phyloP scores from a whole-genome alignment of 176 grass and related monocot species.

The Echinochloa phyllopogon region DNA sequence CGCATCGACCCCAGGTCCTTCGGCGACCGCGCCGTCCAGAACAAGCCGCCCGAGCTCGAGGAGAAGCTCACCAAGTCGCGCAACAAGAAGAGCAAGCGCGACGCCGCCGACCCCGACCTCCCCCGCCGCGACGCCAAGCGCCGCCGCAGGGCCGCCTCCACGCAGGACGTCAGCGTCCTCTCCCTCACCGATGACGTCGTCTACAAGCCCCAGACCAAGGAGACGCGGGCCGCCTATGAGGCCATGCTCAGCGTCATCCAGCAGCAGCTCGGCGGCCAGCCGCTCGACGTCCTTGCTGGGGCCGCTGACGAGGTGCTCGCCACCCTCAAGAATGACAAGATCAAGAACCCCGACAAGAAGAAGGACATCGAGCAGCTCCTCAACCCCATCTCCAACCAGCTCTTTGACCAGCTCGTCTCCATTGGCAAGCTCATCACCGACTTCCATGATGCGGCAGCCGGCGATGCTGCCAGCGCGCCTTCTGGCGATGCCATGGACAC shows the following conservation, averaged over 20 bases:
- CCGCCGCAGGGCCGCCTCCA: slow-evolving; percentile 42
- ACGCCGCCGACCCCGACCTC: slow-evolving; percentile 43
- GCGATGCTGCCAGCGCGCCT: slow-evolving; percentile 33
- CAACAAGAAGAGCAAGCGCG: slow-evolving; percentile 69
- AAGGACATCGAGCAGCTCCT: slow-evolving; percentile 93
- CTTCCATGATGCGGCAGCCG: slow-evolving; percentile 60
- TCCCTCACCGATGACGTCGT: slow-evolving; percentile 75
- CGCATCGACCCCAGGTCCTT: slow-evolving; percentile 75
- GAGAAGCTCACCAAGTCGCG: slow-evolving; percentile 71
- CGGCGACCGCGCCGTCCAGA: slow-evolving; percentile 74
- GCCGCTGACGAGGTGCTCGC: slow-evolving; percentile 77
- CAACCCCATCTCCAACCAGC: slow-evolving; percentile 69
- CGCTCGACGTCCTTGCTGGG: slow-evolving; percentile 73
- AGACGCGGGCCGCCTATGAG: slow-evolving; percentile 93
- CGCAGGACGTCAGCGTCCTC: slow-evolving; percentile 69
- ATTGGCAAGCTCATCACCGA: slow-evolving; percentile 84
- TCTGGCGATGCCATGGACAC: slow-evolving; percentile 54
- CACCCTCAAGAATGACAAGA: slow-evolving; percentile 81
- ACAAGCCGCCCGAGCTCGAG: slow-evolving; percentile 70
- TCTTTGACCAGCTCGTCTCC: slow-evolving; percentile 86
- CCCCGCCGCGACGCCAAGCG: slow-evolving; percentile 69
- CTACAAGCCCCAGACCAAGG: slow-evolving; percentile 92
- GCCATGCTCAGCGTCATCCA: slow-evolving; percentile 83
- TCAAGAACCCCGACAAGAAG: slow-evolving; percentile 88
- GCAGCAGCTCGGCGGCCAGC: slow-evolving; percentile 81